These are phyloP conservation scores for Clarireedia homoeocarpa DNA, from an alignment of 2,329 filamentous ascomycete genomes.

Conservation along the genomic window DNA sequence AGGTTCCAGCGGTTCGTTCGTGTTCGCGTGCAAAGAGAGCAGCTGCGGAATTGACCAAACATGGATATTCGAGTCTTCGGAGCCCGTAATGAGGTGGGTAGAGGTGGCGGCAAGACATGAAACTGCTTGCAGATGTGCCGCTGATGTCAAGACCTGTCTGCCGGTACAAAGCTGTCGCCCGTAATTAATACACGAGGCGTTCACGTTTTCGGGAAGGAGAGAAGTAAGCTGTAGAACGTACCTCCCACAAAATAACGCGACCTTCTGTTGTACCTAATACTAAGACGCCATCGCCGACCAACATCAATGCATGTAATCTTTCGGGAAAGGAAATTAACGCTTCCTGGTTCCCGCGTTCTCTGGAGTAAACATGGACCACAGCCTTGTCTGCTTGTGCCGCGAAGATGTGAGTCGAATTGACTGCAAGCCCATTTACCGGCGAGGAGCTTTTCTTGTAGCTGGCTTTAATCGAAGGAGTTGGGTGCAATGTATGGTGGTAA, in stretches of 20 bases:
- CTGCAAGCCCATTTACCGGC: conserved; percentile 69
- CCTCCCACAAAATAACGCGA: conserved; percentile 88
- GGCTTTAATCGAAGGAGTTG: conserved; percentile 63
- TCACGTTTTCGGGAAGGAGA: neutral
- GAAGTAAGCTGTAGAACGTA: conserved; percentile 30
- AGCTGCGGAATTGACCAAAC: conserved; percentile 80
- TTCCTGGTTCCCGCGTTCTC: conserved; percentile 78
- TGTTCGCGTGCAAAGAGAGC: conserved; percentile 49
- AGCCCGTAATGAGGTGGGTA: conserved; percentile 68
- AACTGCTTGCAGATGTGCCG: conserved; percentile 73
- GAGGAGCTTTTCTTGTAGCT: conserved; percentile 89
- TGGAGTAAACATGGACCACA: conserved; percentile 85
- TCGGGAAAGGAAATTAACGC: conserved; percentile 83
- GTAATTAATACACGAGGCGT: conserved; percentile 1
- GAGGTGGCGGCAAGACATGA: conserved; percentile 67
- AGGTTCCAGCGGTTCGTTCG: conserved; percentile 55
- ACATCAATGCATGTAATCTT: conserved; percentile 68
- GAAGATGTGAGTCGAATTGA: conserved; percentile 78
- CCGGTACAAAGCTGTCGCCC: conserved; percentile 59
- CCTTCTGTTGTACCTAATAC: conserved; percentile 79
- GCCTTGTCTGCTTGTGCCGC: conserved; percentile 87
- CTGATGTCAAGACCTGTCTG: conserved; percentile 65
- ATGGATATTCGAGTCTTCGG: conserved; percentile 81
- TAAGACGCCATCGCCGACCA: conserved; percentile 63
- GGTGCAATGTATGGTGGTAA: conserved; percentile 76